Percentiles rank a stretch among this genome's conserved stretches.
phyloP scores from a whole-genome alignment of 495 filamentous ascomycete species.

The Podospora anserina region DNA sequence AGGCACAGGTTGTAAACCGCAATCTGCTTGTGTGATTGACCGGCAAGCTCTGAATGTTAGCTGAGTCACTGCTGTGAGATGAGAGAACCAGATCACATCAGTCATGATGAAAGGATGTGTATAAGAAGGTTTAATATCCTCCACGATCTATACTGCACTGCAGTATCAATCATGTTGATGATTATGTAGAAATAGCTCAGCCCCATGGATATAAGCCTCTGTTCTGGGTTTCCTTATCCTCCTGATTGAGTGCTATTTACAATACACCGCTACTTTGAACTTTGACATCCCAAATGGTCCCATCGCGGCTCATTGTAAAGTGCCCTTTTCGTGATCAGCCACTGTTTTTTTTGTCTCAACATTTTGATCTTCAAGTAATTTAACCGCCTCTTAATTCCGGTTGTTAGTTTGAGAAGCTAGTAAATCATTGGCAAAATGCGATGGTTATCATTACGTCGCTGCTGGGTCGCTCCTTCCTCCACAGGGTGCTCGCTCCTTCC shows the following conservation, averaged over 20 bases:
- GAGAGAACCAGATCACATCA: too few species aligned
- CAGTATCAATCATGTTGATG: too few species aligned
- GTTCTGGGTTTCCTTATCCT: too few species aligned
- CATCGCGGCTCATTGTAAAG: not conserved
- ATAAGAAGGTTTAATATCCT: too few species aligned
- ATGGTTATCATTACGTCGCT: not conserved
- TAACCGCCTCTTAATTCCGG: not conserved
- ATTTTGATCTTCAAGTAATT: not conserved
- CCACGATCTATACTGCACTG: too few species aligned
- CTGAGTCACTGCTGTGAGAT: not conserved
- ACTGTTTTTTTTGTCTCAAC: not conserved
- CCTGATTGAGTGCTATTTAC: too few species aligned
- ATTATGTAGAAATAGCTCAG: too few species aligned
- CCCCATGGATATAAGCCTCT: too few species aligned
- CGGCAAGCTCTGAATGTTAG: not conserved
- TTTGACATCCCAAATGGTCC: not conserved
- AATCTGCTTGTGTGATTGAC: not conserved
- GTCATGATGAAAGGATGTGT: too few species aligned
- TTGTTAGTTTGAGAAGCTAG: not conserved
- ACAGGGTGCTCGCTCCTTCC: not conserved
- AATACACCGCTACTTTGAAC: too few species aligned
- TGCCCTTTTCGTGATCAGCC: not conserved
- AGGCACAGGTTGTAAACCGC: not conserved
- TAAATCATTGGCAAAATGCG: not conserved
- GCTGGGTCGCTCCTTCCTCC: not conserved